phyloP scores from a whole-genome alignment of 2,329 filamentous ascomycete species.

The Ambrosiella xylebori region DNA sequence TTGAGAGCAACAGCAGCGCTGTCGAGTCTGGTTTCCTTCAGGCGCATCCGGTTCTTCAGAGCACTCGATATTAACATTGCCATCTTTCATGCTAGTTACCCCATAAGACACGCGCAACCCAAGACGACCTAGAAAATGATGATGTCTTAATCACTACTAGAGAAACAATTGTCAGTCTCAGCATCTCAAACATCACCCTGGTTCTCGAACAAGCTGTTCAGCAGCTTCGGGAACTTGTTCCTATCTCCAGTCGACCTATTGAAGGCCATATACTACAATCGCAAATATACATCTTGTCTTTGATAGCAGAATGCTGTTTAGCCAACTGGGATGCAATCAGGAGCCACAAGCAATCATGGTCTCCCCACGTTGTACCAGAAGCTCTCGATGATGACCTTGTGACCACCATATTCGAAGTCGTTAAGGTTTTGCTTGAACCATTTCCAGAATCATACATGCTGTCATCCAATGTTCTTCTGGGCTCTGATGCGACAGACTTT shows the following conservation, averaged over 20 bases:
- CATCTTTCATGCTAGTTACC: constrained; percentile 31
- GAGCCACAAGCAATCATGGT: constrained; percentile 13
- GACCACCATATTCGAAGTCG: constrained; percentile 34
- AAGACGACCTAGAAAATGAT: constrained; percentile 40
- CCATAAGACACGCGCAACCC: constrained; percentile 41
- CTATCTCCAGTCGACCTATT: constrained; percentile 31
- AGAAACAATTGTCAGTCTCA: constrained; percentile 43
- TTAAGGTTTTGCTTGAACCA: constrained; percentile 40
- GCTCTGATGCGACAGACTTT: constrained; percentile 9
- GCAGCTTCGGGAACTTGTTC: constrained; percentile 40
- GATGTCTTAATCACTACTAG: constrained; percentile 44
- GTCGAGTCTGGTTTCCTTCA: constrained; percentile 8
- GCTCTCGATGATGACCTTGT: constrained; percentile 34
- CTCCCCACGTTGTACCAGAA: constrained; percentile 18
- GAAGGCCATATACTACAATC: constrained; percentile 42
- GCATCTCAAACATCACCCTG: constrained; percentile 32
- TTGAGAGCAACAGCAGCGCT: too few species aligned
- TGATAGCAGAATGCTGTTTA: constrained; percentile 48
- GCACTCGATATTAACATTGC: background rate
- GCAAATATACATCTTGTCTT: constrained; percentile 44
- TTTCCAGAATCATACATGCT: constrained; percentile 40
- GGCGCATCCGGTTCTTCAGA: constrained; percentile 6
- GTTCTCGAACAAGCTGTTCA: constrained; percentile 40
- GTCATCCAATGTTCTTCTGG: constrained; percentile 39
- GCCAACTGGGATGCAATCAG: constrained; percentile 38